phyloP scores from a whole-genome alignment of 1,139 yeast species.

The Maudiozyma humilis region DNA sequence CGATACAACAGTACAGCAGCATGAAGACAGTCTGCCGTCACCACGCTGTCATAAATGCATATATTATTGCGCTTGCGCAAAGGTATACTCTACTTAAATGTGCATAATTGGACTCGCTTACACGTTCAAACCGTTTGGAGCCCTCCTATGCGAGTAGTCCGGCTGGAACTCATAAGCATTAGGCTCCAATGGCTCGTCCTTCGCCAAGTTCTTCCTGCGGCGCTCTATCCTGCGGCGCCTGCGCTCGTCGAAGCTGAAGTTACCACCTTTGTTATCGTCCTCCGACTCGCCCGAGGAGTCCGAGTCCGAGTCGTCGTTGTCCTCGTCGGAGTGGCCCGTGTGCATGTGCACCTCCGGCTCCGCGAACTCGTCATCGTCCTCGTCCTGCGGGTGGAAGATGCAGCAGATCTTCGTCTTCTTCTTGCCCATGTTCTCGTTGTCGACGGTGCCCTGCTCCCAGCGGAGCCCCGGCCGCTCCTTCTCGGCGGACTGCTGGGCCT shows the following conservation, averaged over 20 bases:
- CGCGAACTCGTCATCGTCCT: constrained; percentile 24
- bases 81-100: no score
- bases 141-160: constrained; percentile 35
- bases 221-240: constrained; percentile 28
- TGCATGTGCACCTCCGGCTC: constrained; percentile 8
- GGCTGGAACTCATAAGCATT: constrained; percentile 77
- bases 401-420: constrained; percentile 94
- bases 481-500: constrained; percentile 2
- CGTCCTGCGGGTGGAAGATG: constrained; percentile 74
- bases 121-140: background rate
- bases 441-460: constrained; percentile 82
- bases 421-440: constrained; percentile 78
- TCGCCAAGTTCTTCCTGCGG: constrained; percentile 26
- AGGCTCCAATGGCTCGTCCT: constrained; percentile 35
- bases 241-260: constrained; percentile 23
- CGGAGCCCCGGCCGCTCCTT: constrained; percentile 39
- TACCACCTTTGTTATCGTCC: constrained; percentile 24
- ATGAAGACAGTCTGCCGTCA: no score
- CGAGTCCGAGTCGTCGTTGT: constrained; percentile 9
- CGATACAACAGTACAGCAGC: no score
- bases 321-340: constrained; percentile 8
- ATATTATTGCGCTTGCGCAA: no score
- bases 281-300: constrained; percentile 23
- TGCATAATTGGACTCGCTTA: no score
- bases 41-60: no score